Conservation (phyloP, 495 filamentous ascomycete species). For the Lichenothelia convexa region DNA sequence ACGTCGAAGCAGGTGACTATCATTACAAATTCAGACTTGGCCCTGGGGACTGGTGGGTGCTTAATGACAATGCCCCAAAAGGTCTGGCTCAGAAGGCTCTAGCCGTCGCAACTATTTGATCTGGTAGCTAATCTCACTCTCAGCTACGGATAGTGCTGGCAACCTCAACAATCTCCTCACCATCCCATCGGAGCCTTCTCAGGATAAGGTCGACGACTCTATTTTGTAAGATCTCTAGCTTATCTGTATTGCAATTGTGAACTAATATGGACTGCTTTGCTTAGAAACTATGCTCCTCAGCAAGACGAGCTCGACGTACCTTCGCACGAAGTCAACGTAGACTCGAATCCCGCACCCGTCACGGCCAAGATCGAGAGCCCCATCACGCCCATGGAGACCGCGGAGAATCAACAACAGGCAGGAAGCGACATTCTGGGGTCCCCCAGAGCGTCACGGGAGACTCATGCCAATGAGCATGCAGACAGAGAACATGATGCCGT, state of each 20-base stretch:
- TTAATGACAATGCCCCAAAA: slow-evolving; percentile 35
- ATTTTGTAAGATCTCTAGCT: neutral
- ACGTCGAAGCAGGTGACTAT: slow-evolving; percentile 32
- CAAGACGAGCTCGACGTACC: slow-evolving; percentile 2
- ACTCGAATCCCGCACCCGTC: slow-evolving; percentile 3
- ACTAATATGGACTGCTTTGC: neutral
- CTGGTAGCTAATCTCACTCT: slow-evolving; percentile 4
- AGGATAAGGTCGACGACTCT: neutral
- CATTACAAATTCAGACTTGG: slow-evolving; percentile 57
- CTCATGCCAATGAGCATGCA: slow-evolving; percentile 1
- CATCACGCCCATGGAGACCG: slow-evolving; percentile 9
- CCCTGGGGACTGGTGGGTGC: slow-evolving; percentile 42
- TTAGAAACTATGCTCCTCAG: neutral
- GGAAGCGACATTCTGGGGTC: slow-evolving; percentile 4
- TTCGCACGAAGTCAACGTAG: neutral
- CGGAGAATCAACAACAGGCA: slow-evolving; percentile 12
- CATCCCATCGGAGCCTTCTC: slow-evolving; percentile 8
- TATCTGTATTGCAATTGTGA: neutral
- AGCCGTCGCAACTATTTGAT: neutral
- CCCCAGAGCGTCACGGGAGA: neutral
- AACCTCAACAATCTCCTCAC: slow-evolving; percentile 40
- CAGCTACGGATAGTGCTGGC: slow-evolving; percentile 35
- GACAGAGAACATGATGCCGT: slow-evolving; percentile 6
- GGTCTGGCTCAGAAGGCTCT: slow-evolving; percentile 22
- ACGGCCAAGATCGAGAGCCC: slow-evolving; percentile 15